These are phyloP conservation scores for Pulveroboletus sp. DNA, from an alignment of 768 basidiomycete species.

Conservation along the genomic window DNA sequence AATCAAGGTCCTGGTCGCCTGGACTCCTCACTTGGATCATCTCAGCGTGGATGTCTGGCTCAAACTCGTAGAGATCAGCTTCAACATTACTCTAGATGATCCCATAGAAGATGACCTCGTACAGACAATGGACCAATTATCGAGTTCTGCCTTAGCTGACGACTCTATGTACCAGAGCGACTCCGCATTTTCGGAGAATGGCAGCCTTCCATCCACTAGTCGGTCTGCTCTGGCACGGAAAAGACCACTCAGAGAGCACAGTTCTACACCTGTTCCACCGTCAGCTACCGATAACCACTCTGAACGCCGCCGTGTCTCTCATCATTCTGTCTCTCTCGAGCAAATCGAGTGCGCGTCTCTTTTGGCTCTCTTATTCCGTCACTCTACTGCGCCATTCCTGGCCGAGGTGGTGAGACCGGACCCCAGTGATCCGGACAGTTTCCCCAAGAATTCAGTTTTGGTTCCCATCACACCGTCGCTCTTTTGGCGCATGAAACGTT, in stretches of 20 bases:
- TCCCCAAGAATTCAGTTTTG: constrained; percentile 26
- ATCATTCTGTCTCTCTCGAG: constrained; percentile 43
- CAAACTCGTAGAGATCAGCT: constrained; percentile 61
- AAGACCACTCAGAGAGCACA: constrained; percentile 21
- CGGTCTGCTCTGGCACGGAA: constrained; percentile 21
- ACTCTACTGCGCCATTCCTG: constrained; percentile 58
- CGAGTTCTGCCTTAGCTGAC: constrained; percentile 9
- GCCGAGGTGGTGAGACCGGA: constrained; percentile 32
- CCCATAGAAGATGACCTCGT: constrained; percentile 35
- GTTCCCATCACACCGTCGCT: constrained; percentile 40
- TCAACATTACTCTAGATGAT: constrained; percentile 76
- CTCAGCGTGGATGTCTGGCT: constrained; percentile 67
- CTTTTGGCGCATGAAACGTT: constrained; percentile 56
- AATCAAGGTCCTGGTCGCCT: constrained; percentile 60
- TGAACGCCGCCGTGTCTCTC: constrained; percentile 23
- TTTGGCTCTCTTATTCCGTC: constrained; percentile 57
- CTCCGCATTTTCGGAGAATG: constrained; percentile 28
- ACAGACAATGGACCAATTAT: constrained; percentile 21
- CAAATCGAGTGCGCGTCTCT: constrained; percentile 72
- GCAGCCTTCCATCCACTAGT: constrained; percentile 31
- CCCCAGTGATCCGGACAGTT: constrained; percentile 26
- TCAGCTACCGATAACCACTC: constrained; percentile 15
- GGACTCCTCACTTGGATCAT: constrained; percentile 76
- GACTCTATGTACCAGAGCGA: constrained; percentile 35
- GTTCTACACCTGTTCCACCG: constrained; percentile 20